Base-by-base conservation (phyloP, 768 basidiomycete species). In the Collybiopsis luxurians region DNA sequence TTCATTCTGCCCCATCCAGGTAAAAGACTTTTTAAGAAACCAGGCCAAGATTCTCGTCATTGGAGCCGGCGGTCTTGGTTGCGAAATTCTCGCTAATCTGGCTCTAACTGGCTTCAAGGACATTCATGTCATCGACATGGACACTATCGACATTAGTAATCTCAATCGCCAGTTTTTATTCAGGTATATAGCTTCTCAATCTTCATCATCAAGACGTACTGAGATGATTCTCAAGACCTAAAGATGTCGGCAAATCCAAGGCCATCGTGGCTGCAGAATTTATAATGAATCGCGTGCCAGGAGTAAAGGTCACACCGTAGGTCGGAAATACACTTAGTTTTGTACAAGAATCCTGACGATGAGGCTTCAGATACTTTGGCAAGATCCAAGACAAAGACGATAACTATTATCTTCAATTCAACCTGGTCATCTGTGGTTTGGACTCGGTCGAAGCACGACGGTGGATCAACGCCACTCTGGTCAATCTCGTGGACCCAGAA, bases 61-160 rank as follows among this genome's bases (percentile, higher is more conserved):
- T 65, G 97, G 97, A 30, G 97, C 97, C 27, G 97, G 97, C 31
- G 97, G 97, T 55, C 77, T 99, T 40, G 97, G 97, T 11, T 99
- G 90, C 72, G 97, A 99, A 78, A 98, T 98, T 62, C 79, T 99
- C 40, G 91, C 95, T 58, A 97, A 98, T 72, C 83, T 99, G 49
- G 96, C 97, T 23, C 74, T 98, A 63, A 90, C 92, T 44, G 97
- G 97, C 24, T 99, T 98, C 85, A 92, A 90, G 72, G 92, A 98
- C 66, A 97, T 98, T 62, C 94, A 98, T 78, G 95, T 99, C 59
- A 98, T 99, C 68, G 97, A 99, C 79, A 98, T 99, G 95, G 96
- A 99, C 78, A 98, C 96, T 15, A 99, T 98, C 69, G 96, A 99
- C 74, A 91, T 99, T 67, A 98, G 95, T 67, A 99, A 99, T 72